phyloP scores from a whole-genome alignment of 2,329 filamentous ascomycete genomes.

The Pezicula carpinea region DNA sequence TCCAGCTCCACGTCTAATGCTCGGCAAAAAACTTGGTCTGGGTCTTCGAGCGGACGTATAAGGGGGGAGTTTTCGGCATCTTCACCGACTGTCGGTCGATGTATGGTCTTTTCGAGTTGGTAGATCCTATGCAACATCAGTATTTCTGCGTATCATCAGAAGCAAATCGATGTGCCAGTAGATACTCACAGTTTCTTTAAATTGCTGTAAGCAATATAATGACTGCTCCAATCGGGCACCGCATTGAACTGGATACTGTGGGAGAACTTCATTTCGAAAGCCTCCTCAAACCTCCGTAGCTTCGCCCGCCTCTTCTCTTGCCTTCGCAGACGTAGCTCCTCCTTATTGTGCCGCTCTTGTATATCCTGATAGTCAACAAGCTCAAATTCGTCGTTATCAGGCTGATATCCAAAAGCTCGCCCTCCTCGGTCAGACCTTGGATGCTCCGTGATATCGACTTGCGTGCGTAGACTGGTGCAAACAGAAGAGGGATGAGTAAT shows the following conservation, averaged over 20 bases:
- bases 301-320: conserved; percentile 53
- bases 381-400: conserved; percentile 24
- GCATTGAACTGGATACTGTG: conserved; percentile 99
- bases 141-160: not conserved
- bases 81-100: conserved; percentile 51
- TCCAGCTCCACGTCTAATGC: conserved; percentile 86
- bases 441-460: conserved; percentile 6
- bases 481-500: conserved; percentile 5
- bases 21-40: conserved; percentile 75
- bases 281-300: conserved; percentile 64
- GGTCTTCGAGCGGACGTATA: conserved; percentile 62
- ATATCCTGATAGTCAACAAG: conserved; percentile 23
- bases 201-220: conserved; percentile 98
- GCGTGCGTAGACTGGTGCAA: not conserved
- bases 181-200: conserved; percentile 86
- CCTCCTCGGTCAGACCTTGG: conserved; percentile 21
- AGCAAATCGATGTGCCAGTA: not conserved
- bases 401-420: conserved; percentile 6
- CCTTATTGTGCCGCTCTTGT: conserved; percentile 7
- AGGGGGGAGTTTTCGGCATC: conserved; percentile 86
- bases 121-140: conserved; percentile 65
- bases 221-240: conserved; percentile 97
- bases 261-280: conserved; percentile 98
- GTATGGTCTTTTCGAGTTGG: conserved; percentile 79
- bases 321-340: conserved; percentile 5